Base-by-base conservation (phyloP, 495 filamentous ascomycete genomes). In the Apiosordaria backusii region DNA sequence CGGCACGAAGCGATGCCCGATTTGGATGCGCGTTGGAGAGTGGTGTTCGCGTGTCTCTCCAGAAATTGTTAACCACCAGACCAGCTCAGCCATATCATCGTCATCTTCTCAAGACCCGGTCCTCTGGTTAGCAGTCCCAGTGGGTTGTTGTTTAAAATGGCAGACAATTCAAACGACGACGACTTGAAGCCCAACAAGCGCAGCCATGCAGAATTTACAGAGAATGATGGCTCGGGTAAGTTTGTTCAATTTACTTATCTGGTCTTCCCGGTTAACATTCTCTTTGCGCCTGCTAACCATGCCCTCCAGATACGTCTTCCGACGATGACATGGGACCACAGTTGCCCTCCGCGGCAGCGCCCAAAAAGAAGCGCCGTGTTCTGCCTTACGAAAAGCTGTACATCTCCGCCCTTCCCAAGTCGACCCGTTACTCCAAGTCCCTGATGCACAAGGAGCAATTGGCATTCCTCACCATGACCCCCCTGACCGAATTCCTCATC, bases 391-490 rank as follows among this genome's bases (percentile, higher is more conserved):
- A 97, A 78, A 97, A 96, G 73, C 87, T 97, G 67, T 98, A 97
- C 78, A 79, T 98, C 71, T 90, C 90, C 57, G 93, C 96, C 61
- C 87, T 99, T 4, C 95, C 95, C 4, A 85, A 86, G 50, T 90
- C 90, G 54, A 66, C 84, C 19, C 89, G 92, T 15, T 99, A 99
- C 77, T 97, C 91, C 58, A 97, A 93, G 73, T 98, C 95, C 27
- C 82, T 99, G 68, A 99, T 99, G 95, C 95, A 99, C 81, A 93
- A 94, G 77, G 95, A 98, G 66, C 92, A 96, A 79, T 78, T 98
- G 59, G 85, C 88, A 50, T 97, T 91, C 69, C 84, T 91, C 65
- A 93, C 89, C 4, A 85, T 97, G 65, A 95, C 96, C 1, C 95
- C 93, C 1, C 80, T 85, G 53, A 97, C 95, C 62, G 95, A 97